Percentiles rank a stretch among this genome's conserved stretches.
Evolutionary conservation across 768 basidiomycete species (phyloP).

Genomic region (Lactarius tabidus): DNA sequence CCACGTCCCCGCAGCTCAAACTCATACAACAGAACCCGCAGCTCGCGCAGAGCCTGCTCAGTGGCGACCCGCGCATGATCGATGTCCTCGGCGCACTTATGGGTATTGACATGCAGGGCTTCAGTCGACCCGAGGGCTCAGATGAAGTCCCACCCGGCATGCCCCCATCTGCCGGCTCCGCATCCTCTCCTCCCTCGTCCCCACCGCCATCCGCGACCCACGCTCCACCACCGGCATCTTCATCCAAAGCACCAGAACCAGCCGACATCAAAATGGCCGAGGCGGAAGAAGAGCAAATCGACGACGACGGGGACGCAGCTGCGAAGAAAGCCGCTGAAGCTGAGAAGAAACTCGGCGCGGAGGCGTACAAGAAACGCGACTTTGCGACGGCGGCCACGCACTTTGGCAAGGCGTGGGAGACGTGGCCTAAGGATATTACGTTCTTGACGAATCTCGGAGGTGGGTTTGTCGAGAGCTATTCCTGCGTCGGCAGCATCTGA

Average conservation of each 20-base stretch:
- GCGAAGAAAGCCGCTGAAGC: slow-evolving; percentile 75
- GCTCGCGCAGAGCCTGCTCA: slow-evolving; percentile 56
- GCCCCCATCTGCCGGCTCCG: slow-evolving; percentile 33
- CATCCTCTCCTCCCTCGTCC: slow-evolving; percentile 39
- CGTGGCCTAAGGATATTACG: slow-evolving; percentile 89
- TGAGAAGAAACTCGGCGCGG: slow-evolving; percentile 73
- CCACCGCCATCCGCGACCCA: slow-evolving; percentile 38
- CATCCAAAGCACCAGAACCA: slow-evolving; percentile 27
- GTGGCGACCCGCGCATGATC: slow-evolving; percentile 85
- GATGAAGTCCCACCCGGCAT: slow-evolving; percentile 69
- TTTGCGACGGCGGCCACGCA: slow-evolving; percentile 71
- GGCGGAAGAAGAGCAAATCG: slow-evolving; percentile 33
- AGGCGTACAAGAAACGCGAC: slow-evolving; percentile 81
- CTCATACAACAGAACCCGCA: slow-evolving; percentile 64
- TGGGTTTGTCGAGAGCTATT: slow-evolving; percentile 32
- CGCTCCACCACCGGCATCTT: slow-evolving; percentile 33
- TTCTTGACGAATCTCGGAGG: slow-evolving; percentile 90
- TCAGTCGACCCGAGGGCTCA: slow-evolving; percentile 79
- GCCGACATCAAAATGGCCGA: slow-evolving; percentile 65
- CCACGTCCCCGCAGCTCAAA: slow-evolving; percentile 59
- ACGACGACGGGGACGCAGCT: slow-evolving; percentile 55
- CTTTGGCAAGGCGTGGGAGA: slow-evolving; percentile 88
- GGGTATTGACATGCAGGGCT: slow-evolving; percentile 89
- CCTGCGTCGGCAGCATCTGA: slow-evolving; percentile 5
- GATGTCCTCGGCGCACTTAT: slow-evolving; percentile 89